Conservation (phyloP, 2,329 filamentous ascomycete species). For the Claviceps cyperi region DNA sequence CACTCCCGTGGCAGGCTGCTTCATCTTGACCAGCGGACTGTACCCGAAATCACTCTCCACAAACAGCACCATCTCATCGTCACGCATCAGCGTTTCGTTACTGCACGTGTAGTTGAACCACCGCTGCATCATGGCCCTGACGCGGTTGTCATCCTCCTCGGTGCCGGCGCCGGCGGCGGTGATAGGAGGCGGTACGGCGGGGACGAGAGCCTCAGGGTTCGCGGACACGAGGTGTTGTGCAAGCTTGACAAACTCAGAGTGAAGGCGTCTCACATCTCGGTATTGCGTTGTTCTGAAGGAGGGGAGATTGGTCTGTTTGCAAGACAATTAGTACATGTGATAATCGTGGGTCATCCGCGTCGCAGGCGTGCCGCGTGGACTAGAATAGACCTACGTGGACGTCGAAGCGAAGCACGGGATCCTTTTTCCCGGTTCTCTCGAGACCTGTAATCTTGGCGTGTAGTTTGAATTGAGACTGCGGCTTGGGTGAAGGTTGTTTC, state of each 20-base stretch:
- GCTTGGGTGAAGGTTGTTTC: conserved; percentile 38
- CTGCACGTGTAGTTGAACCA: conserved; percentile 91
- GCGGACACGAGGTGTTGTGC: conserved; percentile 90
- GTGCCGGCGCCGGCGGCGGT: conserved; percentile 91
- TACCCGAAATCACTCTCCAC: conserved; percentile 99
- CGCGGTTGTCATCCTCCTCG: conserved; percentile 81
- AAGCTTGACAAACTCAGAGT: conserved; percentile 94
- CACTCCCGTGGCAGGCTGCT: conserved; percentile 92
- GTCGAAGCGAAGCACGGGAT: conserved; percentile 88
- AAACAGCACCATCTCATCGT: conserved; percentile 95
- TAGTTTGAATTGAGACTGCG: conserved; percentile 63
- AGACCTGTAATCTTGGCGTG: conserved; percentile 91
- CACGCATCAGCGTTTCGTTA: conserved; percentile 83
- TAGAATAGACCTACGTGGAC: conserved; percentile 55
- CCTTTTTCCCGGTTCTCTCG: conserved; percentile 87
- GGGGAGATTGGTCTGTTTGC: conserved; percentile 79
- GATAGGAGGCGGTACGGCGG: conserved; percentile 84
- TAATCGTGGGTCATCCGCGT: too few species aligned
- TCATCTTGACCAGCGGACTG: conserved; percentile 86
- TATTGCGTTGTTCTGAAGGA: conserved; percentile 97
- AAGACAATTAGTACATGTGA: too few species aligned
- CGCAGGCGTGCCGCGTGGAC: too few species aligned
- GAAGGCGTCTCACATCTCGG: conserved; percentile 86
- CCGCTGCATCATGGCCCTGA: conserved; percentile 79
- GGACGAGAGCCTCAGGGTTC: conserved; percentile 91